phyloP scores from a whole-genome alignment of 345 rosid species.

The Odontarrhena argentea region DNA sequence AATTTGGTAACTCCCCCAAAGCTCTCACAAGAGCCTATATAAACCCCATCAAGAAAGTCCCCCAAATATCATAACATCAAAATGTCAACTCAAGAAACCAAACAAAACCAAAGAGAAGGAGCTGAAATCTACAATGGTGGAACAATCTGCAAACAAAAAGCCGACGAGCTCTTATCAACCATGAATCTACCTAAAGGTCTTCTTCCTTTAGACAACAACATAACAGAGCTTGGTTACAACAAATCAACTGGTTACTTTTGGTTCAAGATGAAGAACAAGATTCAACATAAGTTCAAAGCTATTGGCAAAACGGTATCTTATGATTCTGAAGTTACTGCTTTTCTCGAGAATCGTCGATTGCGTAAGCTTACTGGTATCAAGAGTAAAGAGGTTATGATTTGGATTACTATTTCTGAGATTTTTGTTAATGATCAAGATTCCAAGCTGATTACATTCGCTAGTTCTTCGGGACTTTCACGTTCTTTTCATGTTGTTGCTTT shows the following conservation, averaged over 20 bases:
- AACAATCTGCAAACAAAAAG: constrained; percentile 53
- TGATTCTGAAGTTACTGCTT: constrained; percentile 55
- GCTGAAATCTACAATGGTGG: constrained; percentile 58
- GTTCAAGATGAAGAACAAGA: constrained; percentile 54
- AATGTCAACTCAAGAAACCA: constrained; percentile 41
- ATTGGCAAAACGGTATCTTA: constrained; percentile 51
- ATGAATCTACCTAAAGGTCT: constrained; percentile 58
- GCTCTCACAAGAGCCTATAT: not conserved
- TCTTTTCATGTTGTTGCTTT: constrained; percentile 59
- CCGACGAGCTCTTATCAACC: constrained; percentile 45
- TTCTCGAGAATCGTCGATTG: constrained; percentile 56
- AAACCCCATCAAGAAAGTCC: not conserved
- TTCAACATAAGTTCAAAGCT: constrained; percentile 45
- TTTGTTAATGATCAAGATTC: constrained; percentile 39
- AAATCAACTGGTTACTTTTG: constrained; percentile 59
- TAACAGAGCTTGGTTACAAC: constrained; percentile 59
- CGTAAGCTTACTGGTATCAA: constrained; percentile 52
- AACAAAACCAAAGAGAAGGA: constrained; percentile 43
- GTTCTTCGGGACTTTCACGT: constrained; percentile 52
- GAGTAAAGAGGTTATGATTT: constrained; percentile 58
- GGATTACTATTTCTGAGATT: constrained; percentile 62
- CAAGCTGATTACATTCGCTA: constrained; percentile 50
- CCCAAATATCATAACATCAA: not conserved
- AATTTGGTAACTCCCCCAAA: constrained; percentile 11
- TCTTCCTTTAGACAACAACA: constrained; percentile 51